phyloP scores from a whole-genome alignment of 805 yeast genomes.

The Wickerhamiella occidentalis region DNA sequence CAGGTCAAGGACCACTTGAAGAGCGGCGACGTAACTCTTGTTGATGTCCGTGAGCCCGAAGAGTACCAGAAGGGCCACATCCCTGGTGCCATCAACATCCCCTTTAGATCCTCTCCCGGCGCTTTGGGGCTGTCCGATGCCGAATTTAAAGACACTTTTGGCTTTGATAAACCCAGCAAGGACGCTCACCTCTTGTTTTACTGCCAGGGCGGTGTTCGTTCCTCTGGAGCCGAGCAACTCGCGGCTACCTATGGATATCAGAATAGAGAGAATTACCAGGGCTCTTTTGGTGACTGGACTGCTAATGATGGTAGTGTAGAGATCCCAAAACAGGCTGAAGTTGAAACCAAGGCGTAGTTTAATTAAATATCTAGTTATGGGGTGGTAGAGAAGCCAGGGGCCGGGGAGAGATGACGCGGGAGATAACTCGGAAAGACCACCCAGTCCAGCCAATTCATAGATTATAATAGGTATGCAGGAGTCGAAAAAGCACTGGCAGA shows the following conservation, averaged over 20 bases:
- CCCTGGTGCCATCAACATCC: conserved; percentile 77
- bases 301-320: conserved; percentile 49
- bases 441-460: too few relatives aligned
- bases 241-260: conserved; percentile 83
- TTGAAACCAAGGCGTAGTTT: neutral
- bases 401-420: too few relatives aligned
- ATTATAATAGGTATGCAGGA: too few relatives aligned
- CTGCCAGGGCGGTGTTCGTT: conserved; percentile 87
- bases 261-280: conserved; percentile 72
- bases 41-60: conserved; percentile 88
- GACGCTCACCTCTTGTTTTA: conserved; percentile 73
- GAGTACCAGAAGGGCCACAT: conserved; percentile 66
- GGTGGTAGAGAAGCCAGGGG: too few relatives aligned
- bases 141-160: conserved; percentile 70
- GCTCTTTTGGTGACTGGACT: conserved; percentile 82
- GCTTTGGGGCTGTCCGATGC: conserved; percentile 71
- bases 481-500: too few relatives aligned
- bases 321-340: conserved; percentile 35
- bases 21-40: conserved; percentile 41
- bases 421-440: too few relatives aligned
- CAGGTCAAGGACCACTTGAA: conserved; percentile 38
- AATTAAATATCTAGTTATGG: too few relatives aligned
- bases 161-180: conserved; percentile 62
- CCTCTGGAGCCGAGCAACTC: conserved; percentile 79
- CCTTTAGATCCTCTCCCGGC: conserved; percentile 83